phyloP scores from a whole-genome alignment of 2,329 filamentous ascomycete species.

The Penicillium expansum region DNA sequence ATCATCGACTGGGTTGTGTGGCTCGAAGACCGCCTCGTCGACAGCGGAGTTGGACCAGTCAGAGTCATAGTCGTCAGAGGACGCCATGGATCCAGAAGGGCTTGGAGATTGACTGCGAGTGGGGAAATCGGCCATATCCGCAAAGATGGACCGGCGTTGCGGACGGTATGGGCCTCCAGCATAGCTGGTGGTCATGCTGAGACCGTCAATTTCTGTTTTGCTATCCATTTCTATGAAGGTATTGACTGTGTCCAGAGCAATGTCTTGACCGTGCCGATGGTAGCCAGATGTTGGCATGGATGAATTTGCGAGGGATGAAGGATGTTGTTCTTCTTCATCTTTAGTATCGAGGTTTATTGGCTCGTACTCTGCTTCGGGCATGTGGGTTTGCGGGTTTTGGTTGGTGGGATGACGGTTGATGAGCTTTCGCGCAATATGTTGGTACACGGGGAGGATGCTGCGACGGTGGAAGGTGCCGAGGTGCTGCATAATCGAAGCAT shows the following conservation, averaged over 20 bases:
- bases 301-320: background rate
- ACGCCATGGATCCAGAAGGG: background rate
- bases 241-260: background rate
- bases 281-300: background rate
- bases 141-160: background rate
- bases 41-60: background rate
- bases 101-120: background rate
- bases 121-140: background rate
- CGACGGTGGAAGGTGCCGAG: background rate
- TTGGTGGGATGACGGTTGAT: background rate
- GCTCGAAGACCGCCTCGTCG: background rate
- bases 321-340: background rate
- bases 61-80: background rate
- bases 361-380: background rate
- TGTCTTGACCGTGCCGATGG: background rate
- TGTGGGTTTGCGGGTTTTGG: background rate
- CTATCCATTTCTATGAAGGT: too few species aligned
- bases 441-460: background rate
- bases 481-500: background rate
- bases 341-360: background rate
- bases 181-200: too few species aligned
- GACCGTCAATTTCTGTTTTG: background rate
- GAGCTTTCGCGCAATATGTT: background rate
- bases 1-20: background rate
- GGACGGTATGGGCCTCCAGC: background rate